Percentiles rank a stretch among this genome's conserved stretches.
phyloP scores from a whole-genome alignment of 495 filamentous ascomycete species.

The Neurospora sp. region DNA sequence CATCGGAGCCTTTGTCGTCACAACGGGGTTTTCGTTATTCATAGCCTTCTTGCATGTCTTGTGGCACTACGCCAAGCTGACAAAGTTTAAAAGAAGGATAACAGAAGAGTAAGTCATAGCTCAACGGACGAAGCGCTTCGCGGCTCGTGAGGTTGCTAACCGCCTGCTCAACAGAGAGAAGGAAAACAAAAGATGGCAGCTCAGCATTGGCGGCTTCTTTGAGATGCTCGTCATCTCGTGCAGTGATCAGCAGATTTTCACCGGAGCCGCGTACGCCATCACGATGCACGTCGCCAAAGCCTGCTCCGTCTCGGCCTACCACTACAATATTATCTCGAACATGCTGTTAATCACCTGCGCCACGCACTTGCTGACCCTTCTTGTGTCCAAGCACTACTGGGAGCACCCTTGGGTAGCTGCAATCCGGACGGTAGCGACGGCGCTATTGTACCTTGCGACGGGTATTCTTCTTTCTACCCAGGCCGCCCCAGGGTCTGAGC shows the following conservation, averaged over 20 bases:
- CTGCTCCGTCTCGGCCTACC: slow-evolving; percentile 30
- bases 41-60: slow-evolving; percentile 11
- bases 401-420: slow-evolving; percentile 16
- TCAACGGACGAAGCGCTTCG: not conserved
- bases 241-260: slow-evolving; percentile 32
- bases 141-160: not conserved
- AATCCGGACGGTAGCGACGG: slow-evolving; percentile 16
- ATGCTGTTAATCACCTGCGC: slow-evolving; percentile 30
- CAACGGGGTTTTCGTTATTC: slow-evolving; percentile 16
- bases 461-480: slow-evolving; percentile 23
- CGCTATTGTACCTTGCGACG: slow-evolving; percentile 16
- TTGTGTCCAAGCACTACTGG: slow-evolving; percentile 26
- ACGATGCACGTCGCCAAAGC: slow-evolving; percentile 25
- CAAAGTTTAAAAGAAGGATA: not conserved
- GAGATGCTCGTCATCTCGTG: slow-evolving; percentile 27
- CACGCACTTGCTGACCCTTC: slow-evolving; percentile 28
- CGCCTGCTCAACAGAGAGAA: not conserved
- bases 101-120: slow-evolving; percentile 7
- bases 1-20: slow-evolving; percentile 20
- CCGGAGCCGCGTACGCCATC: slow-evolving; percentile 26
- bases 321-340: slow-evolving; percentile 31
- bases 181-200: not conserved
- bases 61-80: slow-evolving; percentile 9
- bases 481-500: not conserved
- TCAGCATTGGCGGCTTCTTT: slow-evolving; percentile 20